A percentile compares a stretch with the other conserved stretches of the same genome.
Evolutionary conservation across 768 basidiomycete genomes (phyloP).

Genomic region (Terana coerulea): DNA sequence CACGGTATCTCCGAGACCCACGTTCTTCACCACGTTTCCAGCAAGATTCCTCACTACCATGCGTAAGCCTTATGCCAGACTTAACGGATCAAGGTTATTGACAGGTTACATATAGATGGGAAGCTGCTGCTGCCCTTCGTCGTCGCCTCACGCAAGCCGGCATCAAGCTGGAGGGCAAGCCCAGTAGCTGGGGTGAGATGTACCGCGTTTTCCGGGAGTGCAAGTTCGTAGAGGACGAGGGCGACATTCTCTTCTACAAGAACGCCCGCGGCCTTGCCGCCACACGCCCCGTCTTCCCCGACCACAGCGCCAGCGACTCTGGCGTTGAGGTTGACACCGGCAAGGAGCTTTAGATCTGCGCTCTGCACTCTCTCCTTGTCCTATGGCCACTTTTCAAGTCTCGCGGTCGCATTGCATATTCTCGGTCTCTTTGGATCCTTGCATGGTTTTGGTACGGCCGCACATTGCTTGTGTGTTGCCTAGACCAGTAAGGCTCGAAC

Average conservation of each 20-base stretch:
- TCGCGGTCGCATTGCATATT: constrained; percentile 3
- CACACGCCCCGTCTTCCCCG: constrained; percentile 60
- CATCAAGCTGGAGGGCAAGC: constrained; percentile 62
- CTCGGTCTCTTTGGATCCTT: too few species aligned
- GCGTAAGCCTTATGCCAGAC: constrained; percentile 45
- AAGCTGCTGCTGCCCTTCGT: constrained; percentile 83
- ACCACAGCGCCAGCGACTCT: constrained; percentile 58
- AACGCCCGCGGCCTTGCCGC: constrained; percentile 77
- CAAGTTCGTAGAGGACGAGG: constrained; percentile 96
- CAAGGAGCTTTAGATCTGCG: constrained; percentile 16
- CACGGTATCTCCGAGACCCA: constrained; percentile 96
- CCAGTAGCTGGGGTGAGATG: constrained; percentile 77
- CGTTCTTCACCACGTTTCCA: constrained; percentile 85
- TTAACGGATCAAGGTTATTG: background rate
- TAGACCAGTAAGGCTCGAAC: too few species aligned
- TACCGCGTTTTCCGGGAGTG: constrained; percentile 75
- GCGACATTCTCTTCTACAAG: constrained; percentile 89
- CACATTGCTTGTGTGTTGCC: too few species aligned
- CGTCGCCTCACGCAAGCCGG: constrained; percentile 59
- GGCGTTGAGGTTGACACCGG: constrained; percentile 51
- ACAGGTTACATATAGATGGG: constrained; percentile 54
- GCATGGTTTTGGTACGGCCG: too few species aligned
- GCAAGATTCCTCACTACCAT: constrained; percentile 96
- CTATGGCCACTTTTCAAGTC: background rate
- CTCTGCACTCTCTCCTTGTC: background rate